These are phyloP conservation scores for Globisporangium cederbergense DNA, from an alignment of 352 stramenopile species.

Conservation along the genomic window DNA sequence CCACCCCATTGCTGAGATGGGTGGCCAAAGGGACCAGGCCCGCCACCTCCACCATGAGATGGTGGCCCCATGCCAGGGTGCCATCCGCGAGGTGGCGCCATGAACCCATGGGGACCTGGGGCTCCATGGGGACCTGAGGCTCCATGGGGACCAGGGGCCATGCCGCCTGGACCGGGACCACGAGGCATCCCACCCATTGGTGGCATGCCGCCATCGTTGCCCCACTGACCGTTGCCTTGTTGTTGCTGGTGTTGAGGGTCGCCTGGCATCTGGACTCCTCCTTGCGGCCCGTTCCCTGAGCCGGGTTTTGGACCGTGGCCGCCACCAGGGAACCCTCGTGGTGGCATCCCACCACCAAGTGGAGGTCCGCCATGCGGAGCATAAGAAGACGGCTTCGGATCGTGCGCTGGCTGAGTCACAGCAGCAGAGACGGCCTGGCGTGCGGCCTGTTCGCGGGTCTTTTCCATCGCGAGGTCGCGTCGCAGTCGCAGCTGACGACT, in stretches of 20 bases:
- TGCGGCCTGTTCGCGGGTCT: slow-evolving; percentile 76
- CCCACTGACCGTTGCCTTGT: slow-evolving; percentile 19
- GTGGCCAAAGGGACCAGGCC: slow-evolving; percentile 28
- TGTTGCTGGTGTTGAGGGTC: slow-evolving; percentile 10
- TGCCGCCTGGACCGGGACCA: slow-evolving; percentile 18
- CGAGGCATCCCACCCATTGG: slow-evolving; percentile 18
- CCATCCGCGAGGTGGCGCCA: slow-evolving; percentile 61
- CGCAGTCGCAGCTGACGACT: slow-evolving; percentile 67
- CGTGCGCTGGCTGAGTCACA: slow-evolving; percentile 34
- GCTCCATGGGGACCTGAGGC: slow-evolving; percentile 16
- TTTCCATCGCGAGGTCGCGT: slow-evolving; percentile 70
- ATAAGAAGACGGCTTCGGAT: slow-evolving; percentile 15
- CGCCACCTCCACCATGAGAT: slow-evolving; percentile 16
- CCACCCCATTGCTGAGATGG: slow-evolving; percentile 33
- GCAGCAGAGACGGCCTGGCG: slow-evolving; percentile 63
- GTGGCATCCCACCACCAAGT: slow-evolving; percentile 26
- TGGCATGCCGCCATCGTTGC: slow-evolving; percentile 6
- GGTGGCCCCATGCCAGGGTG: slow-evolving; percentile 68
- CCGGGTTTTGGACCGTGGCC: background rate
- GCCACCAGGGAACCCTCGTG: slow-evolving; percentile 13
- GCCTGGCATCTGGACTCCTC: background rate
- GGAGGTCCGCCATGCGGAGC: slow-evolving; percentile 6
- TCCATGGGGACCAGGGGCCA: slow-evolving; percentile 19
- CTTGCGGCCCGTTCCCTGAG: slow-evolving; percentile 6
- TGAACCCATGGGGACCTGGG: slow-evolving; percentile 37